These are phyloP conservation scores for Kuraishia borneana DNA, from an alignment of 805 yeast species.

Conservation along the genomic window DNA sequence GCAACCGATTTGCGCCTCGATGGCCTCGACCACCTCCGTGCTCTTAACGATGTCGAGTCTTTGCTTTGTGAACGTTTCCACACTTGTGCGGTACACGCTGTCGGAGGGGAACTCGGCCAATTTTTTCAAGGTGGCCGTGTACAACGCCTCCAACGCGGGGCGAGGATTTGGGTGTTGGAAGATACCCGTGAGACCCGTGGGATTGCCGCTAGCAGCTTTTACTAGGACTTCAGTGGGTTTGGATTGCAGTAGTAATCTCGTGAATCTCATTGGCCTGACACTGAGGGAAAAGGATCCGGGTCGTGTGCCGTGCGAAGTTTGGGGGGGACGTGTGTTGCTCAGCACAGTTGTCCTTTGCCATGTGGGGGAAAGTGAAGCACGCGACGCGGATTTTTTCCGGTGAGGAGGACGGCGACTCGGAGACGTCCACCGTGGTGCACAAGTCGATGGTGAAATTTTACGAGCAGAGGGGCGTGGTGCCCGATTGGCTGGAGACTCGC, in stretches of 20 bases:
- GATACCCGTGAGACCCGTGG: slow-evolving; percentile 76
- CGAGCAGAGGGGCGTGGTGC: slow-evolving; percentile 11
- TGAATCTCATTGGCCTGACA: slow-evolving; percentile 31
- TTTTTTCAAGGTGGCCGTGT: slow-evolving; percentile 54
- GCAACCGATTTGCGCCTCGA: slow-evolving; percentile 67
- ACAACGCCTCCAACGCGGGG: slow-evolving; percentile 62
- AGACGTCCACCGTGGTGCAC: slow-evolving; percentile 21
- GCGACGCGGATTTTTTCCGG: neutral
- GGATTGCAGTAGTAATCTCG: slow-evolving; percentile 27
- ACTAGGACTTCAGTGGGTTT: slow-evolving; percentile 38
- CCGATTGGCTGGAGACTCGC: slow-evolving; percentile 16
- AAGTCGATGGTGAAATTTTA: slow-evolving; percentile 17
- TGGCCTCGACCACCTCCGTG: slow-evolving; percentile 48
- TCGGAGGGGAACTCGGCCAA: slow-evolving; percentile 57
- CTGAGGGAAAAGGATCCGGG: too few relatives aligned
- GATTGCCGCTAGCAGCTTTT: slow-evolving; percentile 50
- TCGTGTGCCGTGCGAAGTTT: too few relatives aligned
- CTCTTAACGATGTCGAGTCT: slow-evolving; percentile 57
- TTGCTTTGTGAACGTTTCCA: slow-evolving; percentile 58
- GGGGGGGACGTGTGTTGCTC: too few relatives aligned
- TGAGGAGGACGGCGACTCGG: slow-evolving; percentile 22
- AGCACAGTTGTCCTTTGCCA: too few relatives aligned
- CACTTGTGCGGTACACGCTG: slow-evolving; percentile 68
- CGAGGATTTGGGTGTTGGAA: slow-evolving; percentile 76
- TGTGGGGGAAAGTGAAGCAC: neutral